Evolutionary conservation across 2,329 filamentous ascomycete genomes (phyloP).

Genomic region (Sporothrix globosa): DNA sequence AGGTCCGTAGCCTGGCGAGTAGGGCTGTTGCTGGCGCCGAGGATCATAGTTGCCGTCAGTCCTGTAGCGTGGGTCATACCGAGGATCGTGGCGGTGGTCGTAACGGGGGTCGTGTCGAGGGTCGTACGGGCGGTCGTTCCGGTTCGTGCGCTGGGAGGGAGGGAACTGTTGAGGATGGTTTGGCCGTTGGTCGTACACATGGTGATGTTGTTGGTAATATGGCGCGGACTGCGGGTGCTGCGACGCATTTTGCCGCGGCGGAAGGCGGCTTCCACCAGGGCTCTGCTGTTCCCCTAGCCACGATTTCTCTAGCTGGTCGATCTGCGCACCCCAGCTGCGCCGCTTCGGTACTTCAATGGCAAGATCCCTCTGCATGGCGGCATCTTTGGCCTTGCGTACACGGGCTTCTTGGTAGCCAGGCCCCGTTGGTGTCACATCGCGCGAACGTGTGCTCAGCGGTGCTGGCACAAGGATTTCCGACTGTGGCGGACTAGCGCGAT

Average conservation of each 20-base stretch:
- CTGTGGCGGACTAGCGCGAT: neutral
- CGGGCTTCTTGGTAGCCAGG: neutral
- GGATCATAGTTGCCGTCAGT: neutral
- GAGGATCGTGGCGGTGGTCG: neutral
- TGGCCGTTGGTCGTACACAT: neutral
- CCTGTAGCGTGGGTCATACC: neutral
- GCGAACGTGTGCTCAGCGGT: neutral
- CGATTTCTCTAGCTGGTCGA: conserved; percentile 48
- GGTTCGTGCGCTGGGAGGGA: conserved; percentile 10
- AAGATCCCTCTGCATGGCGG: conserved; percentile 38
- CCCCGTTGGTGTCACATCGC: neutral
- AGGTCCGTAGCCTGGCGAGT: neutral
- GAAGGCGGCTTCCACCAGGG: neutral
- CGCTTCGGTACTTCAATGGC: conserved; percentile 52
- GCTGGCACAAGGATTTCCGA: neutral
- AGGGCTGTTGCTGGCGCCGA: neutral
- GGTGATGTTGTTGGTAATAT: conserved; percentile 11
- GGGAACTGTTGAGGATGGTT: conserved; percentile 8
- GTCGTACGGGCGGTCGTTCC: neutral
- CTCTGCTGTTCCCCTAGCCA: conserved; percentile 41
- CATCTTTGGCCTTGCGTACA: conserved; percentile 28
- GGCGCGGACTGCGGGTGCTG: conserved; percentile 8
- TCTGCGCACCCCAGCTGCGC: conserved; percentile 54
- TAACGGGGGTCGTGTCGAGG: neutral
- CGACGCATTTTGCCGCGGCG: neutral